Evolutionary conservation across 768 basidiomycete genomes (phyloP).

Genomic region (Naematelia encephala): DNA sequence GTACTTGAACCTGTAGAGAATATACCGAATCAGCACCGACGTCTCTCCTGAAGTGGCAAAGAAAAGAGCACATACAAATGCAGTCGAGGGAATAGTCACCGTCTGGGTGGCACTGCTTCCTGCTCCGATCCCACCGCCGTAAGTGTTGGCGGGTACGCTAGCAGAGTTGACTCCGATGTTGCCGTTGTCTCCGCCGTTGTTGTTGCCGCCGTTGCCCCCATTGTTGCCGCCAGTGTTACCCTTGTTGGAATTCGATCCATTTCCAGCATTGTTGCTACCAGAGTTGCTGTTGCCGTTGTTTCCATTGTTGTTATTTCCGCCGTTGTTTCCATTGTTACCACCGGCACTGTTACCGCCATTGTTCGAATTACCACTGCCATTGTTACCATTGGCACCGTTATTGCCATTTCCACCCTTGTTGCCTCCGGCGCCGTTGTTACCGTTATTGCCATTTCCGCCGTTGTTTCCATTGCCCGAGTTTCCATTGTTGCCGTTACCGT

Average conservation of each 20-base stretch:
- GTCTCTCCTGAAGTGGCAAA: neutral
- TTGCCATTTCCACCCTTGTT: neutral
- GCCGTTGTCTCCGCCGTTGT: neutral
- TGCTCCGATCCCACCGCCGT: conserved; percentile 2
- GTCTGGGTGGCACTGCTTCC: conserved; percentile 5
- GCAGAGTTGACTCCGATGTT: neutral
- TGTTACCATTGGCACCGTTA: conserved; percentile 4
- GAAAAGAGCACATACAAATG: conserved; percentile 4
- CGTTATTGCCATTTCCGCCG: conserved; percentile 1
- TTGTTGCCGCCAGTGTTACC: conserved; percentile 7
- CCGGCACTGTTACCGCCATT: neutral
- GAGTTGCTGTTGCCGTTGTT: neutral
- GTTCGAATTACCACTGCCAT: neutral
- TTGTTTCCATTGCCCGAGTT: neutral
- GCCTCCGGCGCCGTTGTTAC: neutral
- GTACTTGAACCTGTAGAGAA: conserved; percentile 9
- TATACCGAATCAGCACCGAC: too few species aligned
- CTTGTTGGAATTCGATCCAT: too few species aligned
- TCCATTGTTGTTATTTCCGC: neutral
- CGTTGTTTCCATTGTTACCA: neutral
- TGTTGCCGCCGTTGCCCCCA: neutral
- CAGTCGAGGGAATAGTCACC: conserved; percentile 11
- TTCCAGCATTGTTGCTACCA: conserved; percentile 9
- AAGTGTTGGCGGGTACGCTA: conserved; percentile 1
- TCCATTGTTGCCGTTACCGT: neutral